These are phyloP conservation scores for Stentor coeruleus DNA, from an alignment of 73 alveolate genomes.

Conservation along the genomic window DNA sequence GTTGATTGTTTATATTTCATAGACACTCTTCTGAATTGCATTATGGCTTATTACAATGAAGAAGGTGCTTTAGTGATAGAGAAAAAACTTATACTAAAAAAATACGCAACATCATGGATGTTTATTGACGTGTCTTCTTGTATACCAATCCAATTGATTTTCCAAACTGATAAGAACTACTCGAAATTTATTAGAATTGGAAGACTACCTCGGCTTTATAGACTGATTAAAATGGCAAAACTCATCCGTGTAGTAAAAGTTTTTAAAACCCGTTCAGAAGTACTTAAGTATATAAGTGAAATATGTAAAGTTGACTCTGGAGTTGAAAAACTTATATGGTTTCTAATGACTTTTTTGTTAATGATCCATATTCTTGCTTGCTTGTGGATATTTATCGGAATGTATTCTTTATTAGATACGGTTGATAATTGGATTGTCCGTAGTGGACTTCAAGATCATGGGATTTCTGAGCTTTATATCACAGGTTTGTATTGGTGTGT, in stretches of 20 bases:
- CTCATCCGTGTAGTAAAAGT: constrained; percentile 10
- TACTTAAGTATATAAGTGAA: neutral
- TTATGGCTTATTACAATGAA: constrained; percentile 35
- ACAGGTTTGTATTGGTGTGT: neutral
- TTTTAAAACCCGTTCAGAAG: constrained; percentile 8
- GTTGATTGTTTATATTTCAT: constrained; percentile 45
- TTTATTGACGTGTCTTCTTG: constrained; percentile 33
- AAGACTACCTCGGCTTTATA: constrained; percentile 45
- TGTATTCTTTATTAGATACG: no score
- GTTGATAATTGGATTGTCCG: constrained; percentile 9
- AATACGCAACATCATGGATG: constrained; percentile 37
- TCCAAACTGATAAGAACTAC: constrained; percentile 14
- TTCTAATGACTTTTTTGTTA: constrained; percentile 9
- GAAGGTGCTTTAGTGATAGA: constrained; percentile 43
- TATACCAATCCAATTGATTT: constrained; percentile 28
- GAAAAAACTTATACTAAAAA: constrained; percentile 8
- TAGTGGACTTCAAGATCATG: constrained; percentile 12
- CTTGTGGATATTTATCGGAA: constrained; percentile 8
- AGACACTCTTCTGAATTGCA: constrained; percentile 48
- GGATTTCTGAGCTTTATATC: neutral
- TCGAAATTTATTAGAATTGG: constrained; percentile 40
- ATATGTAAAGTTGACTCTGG: neutral
- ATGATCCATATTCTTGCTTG: constrained; percentile 24
- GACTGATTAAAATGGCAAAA: constrained; percentile 43
- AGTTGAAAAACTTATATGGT: constrained; percentile 16